These are phyloP conservation scores for Ophiostoma ulmi DNA, from an alignment of 2,329 filamentous ascomycete genomes.

Conservation along the genomic window DNA sequence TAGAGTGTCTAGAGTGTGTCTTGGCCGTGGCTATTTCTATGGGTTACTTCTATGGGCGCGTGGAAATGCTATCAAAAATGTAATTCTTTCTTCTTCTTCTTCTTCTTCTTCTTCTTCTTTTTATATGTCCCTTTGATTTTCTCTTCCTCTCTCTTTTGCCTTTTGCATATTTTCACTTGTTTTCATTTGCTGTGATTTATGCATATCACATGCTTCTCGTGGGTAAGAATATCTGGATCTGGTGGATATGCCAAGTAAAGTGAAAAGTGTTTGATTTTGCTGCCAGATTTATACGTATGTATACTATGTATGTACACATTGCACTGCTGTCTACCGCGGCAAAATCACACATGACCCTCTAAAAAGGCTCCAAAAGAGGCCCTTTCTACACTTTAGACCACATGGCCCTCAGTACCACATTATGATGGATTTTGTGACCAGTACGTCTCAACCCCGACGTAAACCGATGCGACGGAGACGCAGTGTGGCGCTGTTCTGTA, in stretches of 20 bases:
- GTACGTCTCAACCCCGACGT: neutral
- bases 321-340: neutral
- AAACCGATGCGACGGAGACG: neutral
- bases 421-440: slow-evolving; percentile 1
- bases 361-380: neutral
- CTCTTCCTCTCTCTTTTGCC: neutral
- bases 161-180: neutral
- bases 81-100: neutral
- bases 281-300: neutral
- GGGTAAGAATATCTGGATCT: neutral
- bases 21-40: slow-evolving; percentile 2
- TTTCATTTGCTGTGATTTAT: neutral
- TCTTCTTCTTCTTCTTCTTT: neutral
- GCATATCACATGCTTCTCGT: neutral
- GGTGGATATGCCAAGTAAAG: neutral
- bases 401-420: neutral
- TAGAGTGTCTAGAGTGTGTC: neutral
- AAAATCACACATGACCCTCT: neutral
- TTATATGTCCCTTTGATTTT: neutral
- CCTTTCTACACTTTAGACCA: neutral
- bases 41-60: neutral
- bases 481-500: neutral
- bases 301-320: neutral
- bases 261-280: neutral
- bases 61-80: neutral